Evolutionary conservation across 2,329 filamentous ascomycete genomes (phyloP).

Genomic region (Pseudogymnoascus sp.): DNA sequence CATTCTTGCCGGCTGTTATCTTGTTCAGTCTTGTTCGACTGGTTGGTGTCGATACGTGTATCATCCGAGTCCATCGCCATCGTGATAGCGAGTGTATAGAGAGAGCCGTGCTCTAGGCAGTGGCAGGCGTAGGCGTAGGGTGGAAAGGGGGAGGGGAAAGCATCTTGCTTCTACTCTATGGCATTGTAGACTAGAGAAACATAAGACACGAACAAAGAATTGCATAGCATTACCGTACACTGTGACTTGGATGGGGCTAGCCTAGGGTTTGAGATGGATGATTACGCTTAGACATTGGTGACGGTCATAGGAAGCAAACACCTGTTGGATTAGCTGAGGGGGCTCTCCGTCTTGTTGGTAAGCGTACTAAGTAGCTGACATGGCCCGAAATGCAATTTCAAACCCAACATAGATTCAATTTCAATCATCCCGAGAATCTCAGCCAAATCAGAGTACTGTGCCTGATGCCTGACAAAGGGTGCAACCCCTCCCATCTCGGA

Average conservation of each 20-base stretch:
- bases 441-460: neutral
- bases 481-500: neutral
- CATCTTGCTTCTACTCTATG: neutral
- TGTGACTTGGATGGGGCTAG: neutral
- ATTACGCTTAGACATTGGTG: neutral
- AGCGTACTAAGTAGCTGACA: neutral
- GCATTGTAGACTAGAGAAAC: neutral
- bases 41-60: neutral
- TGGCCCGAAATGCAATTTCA: neutral
- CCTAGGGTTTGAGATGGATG: neutral
- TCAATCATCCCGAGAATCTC: neutral
- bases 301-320: neutral
- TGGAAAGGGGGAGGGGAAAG: neutral
- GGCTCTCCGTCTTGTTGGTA: neutral
- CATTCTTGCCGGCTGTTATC: neutral
- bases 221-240: neutral
- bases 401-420: neutral
- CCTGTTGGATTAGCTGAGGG: neutral
- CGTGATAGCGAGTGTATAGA: neutral
- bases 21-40: neutral
- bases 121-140: neutral
- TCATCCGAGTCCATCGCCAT: neutral
- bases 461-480: neutral
- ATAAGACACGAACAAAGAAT: neutral
- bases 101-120: neutral